Conservation (phyloP, 176 grass and related monocot species). For the Carex littledalei region DNA sequence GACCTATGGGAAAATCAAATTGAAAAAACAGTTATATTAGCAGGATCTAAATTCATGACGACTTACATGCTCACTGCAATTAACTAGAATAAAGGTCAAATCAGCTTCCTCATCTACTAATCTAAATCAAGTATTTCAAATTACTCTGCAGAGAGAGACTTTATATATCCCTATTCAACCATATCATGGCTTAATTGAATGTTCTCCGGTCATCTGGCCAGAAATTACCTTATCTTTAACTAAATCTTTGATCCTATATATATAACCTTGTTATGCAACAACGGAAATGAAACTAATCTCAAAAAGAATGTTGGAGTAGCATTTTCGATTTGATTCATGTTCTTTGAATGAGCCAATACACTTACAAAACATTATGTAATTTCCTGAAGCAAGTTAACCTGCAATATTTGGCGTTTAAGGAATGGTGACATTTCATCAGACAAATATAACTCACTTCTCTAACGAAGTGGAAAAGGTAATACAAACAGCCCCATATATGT, state of each 20-base stretch:
- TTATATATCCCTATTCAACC: background rate
- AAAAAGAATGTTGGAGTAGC: background rate
- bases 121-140: background rate
- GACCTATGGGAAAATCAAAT: constrained; percentile 27
- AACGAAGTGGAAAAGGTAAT: background rate
- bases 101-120: background rate
- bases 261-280: background rate
- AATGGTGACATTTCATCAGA: background rate
- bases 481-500: background rate
- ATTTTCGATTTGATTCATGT: background rate
- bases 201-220: background rate
- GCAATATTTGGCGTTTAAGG: background rate
- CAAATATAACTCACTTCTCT: background rate
- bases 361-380: background rate
- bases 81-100: background rate
- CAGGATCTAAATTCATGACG: background rate
- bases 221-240: background rate
- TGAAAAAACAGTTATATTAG: background rate
- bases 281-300: background rate
- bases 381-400: no score
- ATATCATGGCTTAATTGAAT: background rate
- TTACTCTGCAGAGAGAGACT: background rate
- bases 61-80: background rate
- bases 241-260: background rate
- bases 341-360: background rate